Evolutionary conservation across 2,329 filamentous ascomycete genomes (phyloP), one percentile per base, ranked within the genome.

Genomic region (Ophiocordyceps camponoti-saundersi): DNA sequence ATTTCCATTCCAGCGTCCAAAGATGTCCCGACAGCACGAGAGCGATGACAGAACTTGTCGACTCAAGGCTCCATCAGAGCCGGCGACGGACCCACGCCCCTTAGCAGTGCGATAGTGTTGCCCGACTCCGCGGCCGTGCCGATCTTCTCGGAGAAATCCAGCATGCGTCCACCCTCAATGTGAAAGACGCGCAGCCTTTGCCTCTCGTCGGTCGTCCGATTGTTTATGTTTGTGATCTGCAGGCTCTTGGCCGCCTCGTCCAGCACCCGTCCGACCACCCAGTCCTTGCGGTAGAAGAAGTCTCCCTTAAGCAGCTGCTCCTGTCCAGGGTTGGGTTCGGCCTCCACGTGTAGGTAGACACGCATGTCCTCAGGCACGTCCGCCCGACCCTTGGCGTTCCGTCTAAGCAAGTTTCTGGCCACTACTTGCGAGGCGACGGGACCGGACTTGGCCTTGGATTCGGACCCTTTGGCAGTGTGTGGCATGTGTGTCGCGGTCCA

Each of bases 291-390:
- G 61, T 84, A 93, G 61, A 80, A 93, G 62, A 90, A 88, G 50
- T 83, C 78, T 8, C 84, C 85, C 57, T 79, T 83, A 4, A 89
- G 88, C 42, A 85, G 79, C 62, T 94, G 94, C 7, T 84, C 79
- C 46, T 79, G 84, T 2, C 88, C 82, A 0, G 87, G 93, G 56
- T 86, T 85, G 11, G 85, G 85, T 57, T 89, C 87, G 0, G 90
- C 92, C 60, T 96, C 90, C 18, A 95, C 85, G 59, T 85, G 81
- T 1, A 98, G 59, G 59, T 96, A 96, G 2, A 98, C 66, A n/a
- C 92, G 71, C 67, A 93, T 94, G 52, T 95, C 87, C 0, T 70
- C 62, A 0, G 87, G 71, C 0, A 95, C 64, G 56, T 87, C 90
- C 11, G 79, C 79, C 53, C 96, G 90, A 1, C 93, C 93, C 66